A percentile compares a stretch with the other conserved stretches of the same genome.
Evolutionary conservation across 495 filamentous ascomycete genomes (phyloP).

Genomic region (Podospora australis): DNA sequence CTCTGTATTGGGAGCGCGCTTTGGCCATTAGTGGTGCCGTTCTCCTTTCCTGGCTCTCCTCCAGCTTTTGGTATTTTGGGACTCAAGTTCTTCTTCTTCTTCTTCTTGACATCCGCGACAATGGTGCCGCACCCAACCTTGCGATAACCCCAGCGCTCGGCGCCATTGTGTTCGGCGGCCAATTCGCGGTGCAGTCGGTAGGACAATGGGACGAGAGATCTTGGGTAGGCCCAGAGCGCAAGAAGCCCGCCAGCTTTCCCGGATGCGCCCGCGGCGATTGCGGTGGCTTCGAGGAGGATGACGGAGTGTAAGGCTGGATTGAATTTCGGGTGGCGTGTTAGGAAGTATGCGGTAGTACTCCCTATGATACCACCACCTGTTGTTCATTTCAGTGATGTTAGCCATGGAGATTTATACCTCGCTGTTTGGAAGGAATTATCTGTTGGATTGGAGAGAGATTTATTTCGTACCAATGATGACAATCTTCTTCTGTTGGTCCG

Average conservation of each 20-base stretch:
- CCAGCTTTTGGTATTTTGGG: no score
- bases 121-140: conserved; percentile 70
- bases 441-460: conserved; percentile 14
- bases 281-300: conserved; percentile 81
- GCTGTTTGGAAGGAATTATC: not conserved
- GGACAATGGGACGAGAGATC: conserved; percentile 76
- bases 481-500: conserved; percentile 45
- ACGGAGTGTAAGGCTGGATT: conserved; percentile 68
- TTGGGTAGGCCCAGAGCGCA: conserved; percentile 88
- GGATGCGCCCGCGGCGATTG: conserved; percentile 85
- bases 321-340: conserved; percentile 83
- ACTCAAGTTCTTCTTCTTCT: conserved; percentile 13
- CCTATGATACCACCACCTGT: conserved; percentile 93
- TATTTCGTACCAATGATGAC: conserved; percentile 68
- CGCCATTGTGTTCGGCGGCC: conserved; percentile 77
- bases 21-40: not conserved
- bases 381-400: not conserved
- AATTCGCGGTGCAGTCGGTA: conserved; percentile 79
- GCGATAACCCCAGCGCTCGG: conserved; percentile 82
- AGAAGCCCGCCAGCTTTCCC: conserved; percentile 93
- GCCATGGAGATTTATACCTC: not conserved
- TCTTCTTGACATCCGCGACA: conserved; percentile 47
- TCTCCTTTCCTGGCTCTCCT: no score
- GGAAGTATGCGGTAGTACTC: conserved; percentile 86
- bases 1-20: conserved; percentile 27